phyloP scores from a whole-genome alignment of 2,329 filamentous ascomycete species.

The Aspergillus proliferans region DNA sequence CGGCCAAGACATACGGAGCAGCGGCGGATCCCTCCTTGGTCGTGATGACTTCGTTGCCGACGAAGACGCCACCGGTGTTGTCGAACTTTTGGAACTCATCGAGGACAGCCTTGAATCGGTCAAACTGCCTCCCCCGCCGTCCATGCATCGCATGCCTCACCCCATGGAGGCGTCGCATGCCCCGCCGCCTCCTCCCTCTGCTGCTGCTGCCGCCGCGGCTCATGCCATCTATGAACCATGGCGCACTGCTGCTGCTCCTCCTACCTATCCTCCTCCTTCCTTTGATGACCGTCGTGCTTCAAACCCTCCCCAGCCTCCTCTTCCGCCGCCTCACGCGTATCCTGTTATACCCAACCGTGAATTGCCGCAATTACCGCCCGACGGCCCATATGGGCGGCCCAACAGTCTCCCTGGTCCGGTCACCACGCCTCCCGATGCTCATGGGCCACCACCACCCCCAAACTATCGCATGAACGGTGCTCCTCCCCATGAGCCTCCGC shows the following conservation, averaged over 20 bases:
- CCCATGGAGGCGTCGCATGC: constrained; percentile 24
- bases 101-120: too few relatives aligned
- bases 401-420: constrained; percentile 25
- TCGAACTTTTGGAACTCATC: too few relatives aligned
- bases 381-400: constrained; percentile 28
- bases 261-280: constrained; percentile 23
- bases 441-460: constrained; percentile 18
- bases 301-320: constrained; percentile 19
- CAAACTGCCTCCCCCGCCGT: constrained; percentile 14
- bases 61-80: too few relatives aligned
- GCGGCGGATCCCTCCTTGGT: too few relatives aligned
- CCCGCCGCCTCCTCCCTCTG: constrained; percentile 26
- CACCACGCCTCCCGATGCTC: constrained; percentile 22
- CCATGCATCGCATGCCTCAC: constrained; percentile 28
- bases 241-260: constrained; percentile 25
- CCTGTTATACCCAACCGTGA: constrained; percentile 28
- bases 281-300: constrained; percentile 21
- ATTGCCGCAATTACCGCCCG: constrained; percentile 27
- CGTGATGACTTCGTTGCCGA: too few relatives aligned
- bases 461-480: constrained; percentile 30
- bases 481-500: constrained; percentile 24
- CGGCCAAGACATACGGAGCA: too few relatives aligned
- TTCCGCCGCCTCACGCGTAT: constrained; percentile 24
- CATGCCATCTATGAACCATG: constrained; percentile 28
- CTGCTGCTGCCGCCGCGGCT: constrained; percentile 24